Percentiles rank a stretch among this genome's conserved stretches.
Conservation (phyloP, 1,284 basidiomycete species). For the Cryptococcus wingfieldii region DNA sequence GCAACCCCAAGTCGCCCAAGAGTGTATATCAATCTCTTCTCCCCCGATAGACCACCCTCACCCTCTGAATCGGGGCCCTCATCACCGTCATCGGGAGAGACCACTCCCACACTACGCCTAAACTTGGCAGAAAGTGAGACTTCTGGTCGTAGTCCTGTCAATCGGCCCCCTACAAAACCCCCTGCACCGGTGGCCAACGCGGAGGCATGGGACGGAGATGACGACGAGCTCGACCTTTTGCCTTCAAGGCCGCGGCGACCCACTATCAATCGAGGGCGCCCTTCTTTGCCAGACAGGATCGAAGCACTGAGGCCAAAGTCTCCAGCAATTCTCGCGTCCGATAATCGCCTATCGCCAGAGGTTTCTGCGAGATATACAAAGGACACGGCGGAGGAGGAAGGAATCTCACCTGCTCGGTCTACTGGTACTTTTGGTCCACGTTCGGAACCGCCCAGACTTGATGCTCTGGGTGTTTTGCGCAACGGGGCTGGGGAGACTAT, state of each 20-base stretch:
- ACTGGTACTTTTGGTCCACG: too few species aligned
- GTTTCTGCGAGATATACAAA: too few species aligned
- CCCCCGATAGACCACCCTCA: background rate
- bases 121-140: slow-evolving; percentile 1
- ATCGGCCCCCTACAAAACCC: background rate
- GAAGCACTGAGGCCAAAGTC: too few species aligned
- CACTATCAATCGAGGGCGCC: too few species aligned
- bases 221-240: slow-evolving; percentile 3
- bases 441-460: too few species aligned
- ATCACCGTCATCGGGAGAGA: slow-evolving; percentile 1
- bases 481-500: too few species aligned
- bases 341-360: too few species aligned
- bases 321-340: too few species aligned
- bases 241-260: background rate
- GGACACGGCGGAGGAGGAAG: too few species aligned
- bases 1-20: background rate
- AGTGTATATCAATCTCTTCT: background rate
- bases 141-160: background rate
- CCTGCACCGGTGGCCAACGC: background rate
- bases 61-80: background rate
- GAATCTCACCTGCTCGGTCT: too few species aligned
- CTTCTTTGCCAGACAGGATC: too few species aligned
- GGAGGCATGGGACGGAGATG: slow-evolving; percentile 1
- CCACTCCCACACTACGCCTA: slow-evolving; percentile 14
- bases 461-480: too few species aligned